Evolutionary conservation across 2,329 filamentous ascomycete species (phyloP), one percentile per base, ranked within the genome.

Genomic region (Didymellaceae sp.): DNA sequence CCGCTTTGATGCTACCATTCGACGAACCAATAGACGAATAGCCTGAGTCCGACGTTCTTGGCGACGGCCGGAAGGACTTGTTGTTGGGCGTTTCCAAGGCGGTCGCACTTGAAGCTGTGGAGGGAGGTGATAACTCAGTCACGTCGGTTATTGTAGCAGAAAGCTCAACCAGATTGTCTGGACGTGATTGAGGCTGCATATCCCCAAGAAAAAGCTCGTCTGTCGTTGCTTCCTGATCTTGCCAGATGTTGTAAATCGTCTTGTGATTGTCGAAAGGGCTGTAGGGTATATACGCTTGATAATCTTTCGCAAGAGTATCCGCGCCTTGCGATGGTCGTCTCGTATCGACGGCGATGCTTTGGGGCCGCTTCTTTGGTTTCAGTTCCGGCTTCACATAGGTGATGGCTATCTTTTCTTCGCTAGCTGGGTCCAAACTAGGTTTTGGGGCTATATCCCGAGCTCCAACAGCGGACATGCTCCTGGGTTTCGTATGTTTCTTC

Each of bases 11-110:
- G 10, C 42, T 43, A 26, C 31, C 26, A 35, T 21, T 32, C 18
- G 38, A 46, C n/a, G 48, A 52, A 11, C 37, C 24, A 5, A 65
- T 63, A 40, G 73, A 74, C 3, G 71, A 75, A 50, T 75, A 75
- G 1, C 73, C 73, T 8, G 73, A 75, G 45, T 75, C 73, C 1
- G 65, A 57, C 31, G 72, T 72, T 30, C 45, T 58, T 22, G 69
- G 64, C 21, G 54, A 51, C 13, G 67, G 68, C 26, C 63, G 57
- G 26, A 22, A 43, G 16, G 37, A 20, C 32, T 37, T 49, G 7
- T 26, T 43, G 17, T 47, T 55, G 13, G 50, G 28, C 14, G 47
- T 57, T 7, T 55, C 38, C n/a, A 46, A 21, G 8, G 20, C 30
- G 11, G 39, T 37, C 9, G 26, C 21, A 31, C 18, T 39, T n/a